Conservation (phyloP, 805 yeast genomes). For the baker's yeast (Saccharomyces cerevisiae) region DNA sequence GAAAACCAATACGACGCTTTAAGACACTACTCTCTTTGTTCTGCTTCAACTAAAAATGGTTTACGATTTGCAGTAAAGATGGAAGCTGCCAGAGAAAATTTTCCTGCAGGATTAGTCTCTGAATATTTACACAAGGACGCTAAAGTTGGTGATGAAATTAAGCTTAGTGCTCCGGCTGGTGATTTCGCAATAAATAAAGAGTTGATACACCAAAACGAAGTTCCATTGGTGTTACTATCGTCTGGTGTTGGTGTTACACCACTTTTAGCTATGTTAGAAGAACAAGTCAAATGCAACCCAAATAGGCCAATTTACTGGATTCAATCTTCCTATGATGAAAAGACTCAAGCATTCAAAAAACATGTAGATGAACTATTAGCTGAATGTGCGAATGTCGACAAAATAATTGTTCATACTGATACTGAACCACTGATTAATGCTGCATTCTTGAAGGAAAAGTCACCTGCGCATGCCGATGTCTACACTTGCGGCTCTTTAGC, state of each 20-base stretch:
- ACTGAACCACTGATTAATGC: constrained; percentile 20
- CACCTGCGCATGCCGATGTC: constrained; percentile 25
- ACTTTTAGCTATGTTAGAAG: constrained; percentile 42
- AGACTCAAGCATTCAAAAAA: constrained; percentile 20
- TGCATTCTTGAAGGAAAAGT: constrained; percentile 15
- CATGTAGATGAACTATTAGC: constrained; percentile 19
- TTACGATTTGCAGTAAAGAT: constrained; percentile 53
- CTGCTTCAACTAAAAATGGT: constrained; percentile 30
- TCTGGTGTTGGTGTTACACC: constrained; percentile 72
- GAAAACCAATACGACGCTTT: constrained; percentile 36
- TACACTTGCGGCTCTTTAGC: constrained; percentile 28
- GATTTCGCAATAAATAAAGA: constrained; percentile 33
- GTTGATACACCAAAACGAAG: constrained; percentile 24
- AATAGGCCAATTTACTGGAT: constrained; percentile 28
- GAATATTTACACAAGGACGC: constrained; percentile 40
- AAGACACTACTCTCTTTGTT: constrained; percentile 55
- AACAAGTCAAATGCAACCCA: constrained; percentile 20
- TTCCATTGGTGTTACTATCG: constrained; percentile 38
- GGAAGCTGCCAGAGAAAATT: constrained; percentile 23
- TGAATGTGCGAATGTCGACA: constrained; percentile 9
- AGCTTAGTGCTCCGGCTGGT: constrained; percentile 55
- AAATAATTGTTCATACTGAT: constrained; percentile 17
- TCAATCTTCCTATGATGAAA: constrained; percentile 22
- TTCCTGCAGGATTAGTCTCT: constrained; percentile 42
- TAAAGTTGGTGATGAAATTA: constrained; percentile 40